phyloP scores from a whole-genome alignment of 2,329 filamentous ascomycete species.

The Colletotrichum plurivorum region DNA sequence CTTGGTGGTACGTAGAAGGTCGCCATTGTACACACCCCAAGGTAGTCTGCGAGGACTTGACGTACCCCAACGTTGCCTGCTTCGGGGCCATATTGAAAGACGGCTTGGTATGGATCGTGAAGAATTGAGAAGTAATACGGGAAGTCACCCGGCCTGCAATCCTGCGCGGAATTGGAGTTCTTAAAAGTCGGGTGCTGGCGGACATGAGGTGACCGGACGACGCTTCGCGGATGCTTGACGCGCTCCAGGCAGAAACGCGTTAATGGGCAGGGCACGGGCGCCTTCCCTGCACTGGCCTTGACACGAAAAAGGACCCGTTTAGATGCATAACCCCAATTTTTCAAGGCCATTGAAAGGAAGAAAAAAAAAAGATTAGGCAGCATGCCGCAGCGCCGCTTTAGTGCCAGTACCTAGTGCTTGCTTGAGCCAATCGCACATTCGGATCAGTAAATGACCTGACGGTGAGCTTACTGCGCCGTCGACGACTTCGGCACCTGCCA shows the following conservation, averaged over 20 bases:
- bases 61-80: constrained; percentile 92
- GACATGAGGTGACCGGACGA: constrained; percentile 37
- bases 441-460: too few relatives aligned
- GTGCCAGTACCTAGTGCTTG: neutral
- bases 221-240: constrained; percentile 49
- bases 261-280: constrained; percentile 49
- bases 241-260: constrained; percentile 58
- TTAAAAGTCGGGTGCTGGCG: constrained; percentile 24
- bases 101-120: constrained; percentile 5
- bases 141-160: constrained; percentile 16
- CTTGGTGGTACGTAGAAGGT: neutral
- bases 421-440: constrained; percentile 2
- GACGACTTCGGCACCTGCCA: neutral
- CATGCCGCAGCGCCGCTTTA: neutral
- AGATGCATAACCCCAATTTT: constrained; percentile 13
- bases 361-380: neutral
- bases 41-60: constrained; percentile 80
- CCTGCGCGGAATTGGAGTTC: constrained; percentile 23
- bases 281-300: constrained; percentile 5
- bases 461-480: too few relatives aligned
- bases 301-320: constrained; percentile 28
- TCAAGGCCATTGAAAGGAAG: too few relatives aligned
- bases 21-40: constrained; percentile 72
- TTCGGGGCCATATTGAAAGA: constrained; percentile 65
- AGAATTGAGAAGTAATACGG: constrained; percentile 8